These are phyloP conservation scores for Kregervanrija delftensis DNA, from an alignment of 805 yeast species.

Conservation along the genomic window DNA sequence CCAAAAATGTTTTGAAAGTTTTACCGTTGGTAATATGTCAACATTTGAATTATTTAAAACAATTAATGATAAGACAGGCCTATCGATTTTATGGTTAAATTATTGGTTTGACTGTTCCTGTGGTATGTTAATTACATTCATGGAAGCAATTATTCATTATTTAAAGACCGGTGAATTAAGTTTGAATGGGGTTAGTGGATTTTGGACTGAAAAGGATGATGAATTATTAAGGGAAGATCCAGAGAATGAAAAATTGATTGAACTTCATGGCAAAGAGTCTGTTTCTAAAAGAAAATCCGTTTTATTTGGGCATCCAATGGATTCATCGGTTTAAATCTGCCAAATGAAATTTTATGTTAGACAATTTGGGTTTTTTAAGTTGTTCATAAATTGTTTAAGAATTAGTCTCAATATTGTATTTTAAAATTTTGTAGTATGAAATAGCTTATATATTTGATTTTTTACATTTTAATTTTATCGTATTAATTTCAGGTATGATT, in stretches of 20 bases:
- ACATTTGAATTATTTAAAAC: conserved; percentile 24
- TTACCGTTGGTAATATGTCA: conserved; percentile 20
- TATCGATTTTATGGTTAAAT: conserved; percentile 26
- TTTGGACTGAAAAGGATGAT: conserved; percentile 29
- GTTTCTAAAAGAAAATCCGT: conserved; percentile 27
- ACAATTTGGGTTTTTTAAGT: no score
- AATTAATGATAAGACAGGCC: conserved; percentile 23
- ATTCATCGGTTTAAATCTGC: not conserved
- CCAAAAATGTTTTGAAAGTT: conserved; percentile 19
- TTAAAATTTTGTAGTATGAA: no score
- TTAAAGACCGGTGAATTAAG: conserved; percentile 23
- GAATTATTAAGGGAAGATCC: conserved; percentile 20
- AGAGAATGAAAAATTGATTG: conserved; percentile 16
- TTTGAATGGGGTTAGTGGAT: conserved; percentile 21
- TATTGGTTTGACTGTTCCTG: conserved; percentile 30
- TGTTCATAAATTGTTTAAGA: not conserved
- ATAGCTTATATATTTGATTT: no score
- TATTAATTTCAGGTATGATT: no score
- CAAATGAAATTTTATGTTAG: not conserved
- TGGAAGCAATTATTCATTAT: conserved; percentile 24
- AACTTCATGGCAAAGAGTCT: conserved; percentile 26
- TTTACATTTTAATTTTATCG: no score
- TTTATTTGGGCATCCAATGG: conserved; percentile 13
- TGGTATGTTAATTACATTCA: conserved; percentile 25
- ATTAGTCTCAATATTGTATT: no score